Evolutionary conservation across 495 filamentous ascomycete genomes (phyloP), one percentile per base, ranked within the genome.

Genomic region (Hypoxylon perforatum): DNA sequence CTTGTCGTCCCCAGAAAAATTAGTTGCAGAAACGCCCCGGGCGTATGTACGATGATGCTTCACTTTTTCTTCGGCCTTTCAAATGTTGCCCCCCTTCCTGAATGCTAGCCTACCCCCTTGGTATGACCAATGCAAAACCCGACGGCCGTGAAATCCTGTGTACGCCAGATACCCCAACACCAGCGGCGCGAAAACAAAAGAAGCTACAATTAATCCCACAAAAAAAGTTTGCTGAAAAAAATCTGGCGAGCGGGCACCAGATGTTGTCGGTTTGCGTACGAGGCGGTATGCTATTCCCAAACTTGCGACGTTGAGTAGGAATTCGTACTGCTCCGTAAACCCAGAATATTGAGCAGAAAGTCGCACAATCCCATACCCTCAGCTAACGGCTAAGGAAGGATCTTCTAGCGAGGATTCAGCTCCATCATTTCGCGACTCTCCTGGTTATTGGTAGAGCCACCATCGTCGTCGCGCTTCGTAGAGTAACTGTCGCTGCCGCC

Each of bases 161-260:
- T 69, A 65, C 66, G 61, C 66, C 66, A 61, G 17, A 69, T 50
- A 55, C 56, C 47, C 46, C 35, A 64, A 65, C 52, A 51, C 61
- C 55, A 11, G 33, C 39, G 21, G 53, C 21, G 33, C 33, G 54
- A 59, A 57, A 57, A 52, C 19, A 39, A 50, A 57, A 61, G 14
- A 48, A 57, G 50, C 49, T 56, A 19, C 36, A 44, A 17, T n/a
- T 69, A 65, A 65, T 38, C 53, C 57, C 57, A 48, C 45, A 35
- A 33, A 17, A 35, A 33, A 17, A 35, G 4, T 9, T 54, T 33
- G 7, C 14, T 22, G 4, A 42, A 1, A 1, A 58, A 38, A 42
- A 15, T 33, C 15, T 36, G 18, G 41, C 19, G 30, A 36, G 46
- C 36, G 55, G n/a, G 48, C 19, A 25, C 50, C 33, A 48, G 44